These are phyloP conservation scores for Neurospora sp. DNA, from an alignment of 495 filamentous ascomycete genomes.

Conservation along the genomic window DNA sequence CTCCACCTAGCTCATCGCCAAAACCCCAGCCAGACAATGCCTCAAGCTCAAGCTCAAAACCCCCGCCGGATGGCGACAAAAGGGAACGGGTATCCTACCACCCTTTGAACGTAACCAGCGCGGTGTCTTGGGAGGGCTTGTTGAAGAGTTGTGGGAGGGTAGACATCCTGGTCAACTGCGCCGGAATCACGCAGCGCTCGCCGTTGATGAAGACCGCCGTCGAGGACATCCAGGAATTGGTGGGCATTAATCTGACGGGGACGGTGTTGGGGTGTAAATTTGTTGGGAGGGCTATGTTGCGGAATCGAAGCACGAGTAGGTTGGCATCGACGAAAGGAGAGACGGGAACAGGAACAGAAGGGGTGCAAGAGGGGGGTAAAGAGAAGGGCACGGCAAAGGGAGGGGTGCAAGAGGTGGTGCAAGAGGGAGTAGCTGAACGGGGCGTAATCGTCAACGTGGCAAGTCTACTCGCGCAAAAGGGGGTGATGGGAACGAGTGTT, in stretches of 20 bases:
- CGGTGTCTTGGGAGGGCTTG: background rate
- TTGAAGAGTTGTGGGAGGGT: conserved; percentile 10
- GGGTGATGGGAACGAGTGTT: conserved; percentile 52
- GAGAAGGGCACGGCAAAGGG: no score
- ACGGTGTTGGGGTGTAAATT: conserved; percentile 55
- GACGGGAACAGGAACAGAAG: no score
- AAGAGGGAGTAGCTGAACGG: conserved; percentile 19
- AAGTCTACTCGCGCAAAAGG: conserved; percentile 56
- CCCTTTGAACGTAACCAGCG: background rate
- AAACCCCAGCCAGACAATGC: no score
- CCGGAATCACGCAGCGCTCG: conserved; percentile 53
- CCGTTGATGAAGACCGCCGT: conserved; percentile 41
- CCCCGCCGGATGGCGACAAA: background rate
- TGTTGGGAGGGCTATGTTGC: conserved; percentile 41
- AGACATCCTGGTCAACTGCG: conserved; percentile 70
- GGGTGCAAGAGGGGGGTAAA: no score
- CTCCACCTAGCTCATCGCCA: no score
- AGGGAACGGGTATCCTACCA: background rate
- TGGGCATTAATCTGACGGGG: conserved; percentile 62
- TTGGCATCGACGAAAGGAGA: no score
- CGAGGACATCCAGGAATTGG: conserved; percentile 33
- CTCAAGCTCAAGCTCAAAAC: no score
- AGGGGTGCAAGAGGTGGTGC: background rate
- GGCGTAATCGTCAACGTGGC: conserved; percentile 64
- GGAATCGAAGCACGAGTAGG: background rate